Evolutionary conservation across 1,139 yeast genomes (phyloP).

Genomic region (Saccharomycopsis hybrid): DNA sequence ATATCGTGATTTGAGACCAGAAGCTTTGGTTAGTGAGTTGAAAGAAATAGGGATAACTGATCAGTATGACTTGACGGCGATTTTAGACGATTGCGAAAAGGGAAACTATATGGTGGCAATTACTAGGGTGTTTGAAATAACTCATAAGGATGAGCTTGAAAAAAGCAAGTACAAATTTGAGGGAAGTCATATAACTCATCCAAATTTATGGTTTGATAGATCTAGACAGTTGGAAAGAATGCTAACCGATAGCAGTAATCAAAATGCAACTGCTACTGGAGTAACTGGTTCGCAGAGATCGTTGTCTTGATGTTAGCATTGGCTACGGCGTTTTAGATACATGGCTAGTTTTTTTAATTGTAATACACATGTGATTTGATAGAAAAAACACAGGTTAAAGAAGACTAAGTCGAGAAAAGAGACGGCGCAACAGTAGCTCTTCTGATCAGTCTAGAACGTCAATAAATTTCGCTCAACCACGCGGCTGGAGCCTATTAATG

Average conservation of each 20-base stretch:
- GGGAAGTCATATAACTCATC: constrained; percentile 62
- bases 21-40: constrained; percentile 50
- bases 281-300: too few species aligned
- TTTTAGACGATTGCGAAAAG: constrained; percentile 58
- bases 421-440: too few species aligned
- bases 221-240: constrained; percentile 33
- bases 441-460: too few species aligned
- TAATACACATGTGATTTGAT: too few species aligned
- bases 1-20: constrained; percentile 66
- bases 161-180: constrained; percentile 14
- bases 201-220: constrained; percentile 81
- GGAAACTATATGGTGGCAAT: constrained; percentile 81
- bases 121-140: constrained; percentile 77
- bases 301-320: too few species aligned
- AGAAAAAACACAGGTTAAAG: too few species aligned
- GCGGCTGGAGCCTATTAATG: too few species aligned
- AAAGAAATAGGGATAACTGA: constrained; percentile 66
- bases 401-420: too few species aligned
- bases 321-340: too few species aligned
- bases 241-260: constrained; percentile 2
- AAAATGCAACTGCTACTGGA: too few species aligned
- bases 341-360: too few species aligned
- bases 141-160: constrained; percentile 42
- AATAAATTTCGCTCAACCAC: too few species aligned
- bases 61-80: constrained; percentile 50